Evolutionary conservation across 129 eudicot genomes (phyloP), one percentile per base, ranked within the genome.

Genomic region (Solidago caesia): DNA sequence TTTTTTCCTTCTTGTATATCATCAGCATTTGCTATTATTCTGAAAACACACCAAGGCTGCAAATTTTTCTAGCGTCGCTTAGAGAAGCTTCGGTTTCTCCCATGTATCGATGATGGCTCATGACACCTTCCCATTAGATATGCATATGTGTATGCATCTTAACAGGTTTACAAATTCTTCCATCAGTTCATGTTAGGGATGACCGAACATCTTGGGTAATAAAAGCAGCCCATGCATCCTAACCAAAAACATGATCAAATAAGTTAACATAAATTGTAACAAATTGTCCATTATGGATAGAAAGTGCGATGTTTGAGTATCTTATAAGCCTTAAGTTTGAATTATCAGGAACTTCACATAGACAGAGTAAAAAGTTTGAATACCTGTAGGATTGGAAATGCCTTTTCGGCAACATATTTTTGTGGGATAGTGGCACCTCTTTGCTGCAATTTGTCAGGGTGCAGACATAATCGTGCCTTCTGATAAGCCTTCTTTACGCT

Each of bases 151-250:
- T 45, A 55, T 46, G 15, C 46, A 44, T 57, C 48, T 68, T 51
- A 52, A 72, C 66, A 71, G 62, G 56, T 56, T 51, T 51, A 60
- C 41, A 11, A n/a, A 69, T 69, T 45, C 70, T 77, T 9, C 25
- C 60, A 42, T 46, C 27, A 1, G 6, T 46, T 81, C 76, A 81
- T 46, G 72, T 57, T 42, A 65, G 58, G 62, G 80, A 72, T 58
- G 78, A 71, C 69, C 68, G 67, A 61, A 79, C 82, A 52, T 89
- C 96, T 79, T 81, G 75, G 14, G 91, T 82, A 71, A 85, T 77
- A 70, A 83, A 90, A 64, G 84, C 81, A 75, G 91, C 89, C 96
- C 96, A 90, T 58, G 94, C 93, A 71, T 90, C 96, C 96, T 90
- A 70, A 25, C 45, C 8, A 68, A 33, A 64, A 72, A 67, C 76